phyloP scores from a whole-genome alignment of 345 rosid genomes.

The Excoecaria cochinchinensis region DNA sequence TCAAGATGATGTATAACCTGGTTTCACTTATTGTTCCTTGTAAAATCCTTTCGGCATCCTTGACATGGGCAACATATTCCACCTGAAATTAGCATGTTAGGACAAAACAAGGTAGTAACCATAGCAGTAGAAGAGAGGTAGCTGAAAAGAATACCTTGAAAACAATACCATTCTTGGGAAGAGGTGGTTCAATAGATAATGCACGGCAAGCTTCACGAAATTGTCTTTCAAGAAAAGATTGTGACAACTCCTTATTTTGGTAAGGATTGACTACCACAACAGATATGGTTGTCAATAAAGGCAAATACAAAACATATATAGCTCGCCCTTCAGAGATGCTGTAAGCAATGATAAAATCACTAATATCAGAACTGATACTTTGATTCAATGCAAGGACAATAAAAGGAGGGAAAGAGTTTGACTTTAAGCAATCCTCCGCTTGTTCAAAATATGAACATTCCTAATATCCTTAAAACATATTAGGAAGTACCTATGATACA shows the following conservation, averaged over 20 bases:
- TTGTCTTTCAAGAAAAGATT: constrained; percentile 75
- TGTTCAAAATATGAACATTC: constrained; percentile 1
- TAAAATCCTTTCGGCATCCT: constrained; percentile 69
- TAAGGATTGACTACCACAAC: constrained; percentile 75
- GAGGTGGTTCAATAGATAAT: constrained; percentile 47
- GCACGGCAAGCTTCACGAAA: constrained; percentile 82
- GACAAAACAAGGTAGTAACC: constrained; percentile 14
- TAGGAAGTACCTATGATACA: constrained; percentile 71
- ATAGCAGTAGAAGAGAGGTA: constrained; percentile 15
- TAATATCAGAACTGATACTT: constrained; percentile 2
- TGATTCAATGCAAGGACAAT: not conserved
- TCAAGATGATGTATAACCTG: constrained; percentile 46
- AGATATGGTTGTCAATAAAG: constrained; percentile 46
- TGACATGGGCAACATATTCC: constrained; percentile 66
- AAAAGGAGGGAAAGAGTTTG: not conserved
- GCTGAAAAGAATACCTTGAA: constrained; percentile 51
- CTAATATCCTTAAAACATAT: constrained; percentile 4
- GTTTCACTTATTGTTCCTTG: constrained; percentile 73
- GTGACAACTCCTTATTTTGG: constrained; percentile 58
- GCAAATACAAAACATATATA: constrained; percentile 62
- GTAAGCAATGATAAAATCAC: constrained; percentile 21
- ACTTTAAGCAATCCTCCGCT: not conserved
- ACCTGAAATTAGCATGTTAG: constrained; percentile 48
- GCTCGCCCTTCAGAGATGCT: constrained; percentile 81
- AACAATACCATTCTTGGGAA: constrained; percentile 40